A percentile compares a stretch with the other conserved stretches of the same genome.
These are phyloP conservation scores for Taphrina flavorubra DNA, from an alignment of 1,139 yeast genomes.

Conservation along the genomic window DNA sequence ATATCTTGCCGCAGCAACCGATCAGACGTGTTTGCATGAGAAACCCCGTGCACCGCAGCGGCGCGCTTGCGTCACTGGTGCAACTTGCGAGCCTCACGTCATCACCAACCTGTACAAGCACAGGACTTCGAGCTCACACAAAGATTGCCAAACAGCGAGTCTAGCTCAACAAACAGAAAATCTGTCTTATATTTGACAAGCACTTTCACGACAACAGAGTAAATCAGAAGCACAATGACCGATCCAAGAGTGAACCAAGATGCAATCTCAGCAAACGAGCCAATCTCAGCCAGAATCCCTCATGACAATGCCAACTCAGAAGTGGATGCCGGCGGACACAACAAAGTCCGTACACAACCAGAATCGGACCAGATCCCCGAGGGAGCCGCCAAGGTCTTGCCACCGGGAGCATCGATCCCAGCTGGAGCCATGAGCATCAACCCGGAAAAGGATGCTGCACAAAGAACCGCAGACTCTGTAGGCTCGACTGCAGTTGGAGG, in stretches of 20 bases:
- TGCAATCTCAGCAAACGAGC: conserved; percentile 10
- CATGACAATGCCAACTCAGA: conserved; percentile 18
- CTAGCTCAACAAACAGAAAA: neutral
- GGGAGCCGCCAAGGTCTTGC: conserved; percentile 13
- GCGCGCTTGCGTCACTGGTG: conserved; percentile 1
- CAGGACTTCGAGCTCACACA: too few species aligned
- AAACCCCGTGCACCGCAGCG: too few species aligned
- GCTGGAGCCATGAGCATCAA: conserved; percentile 13
- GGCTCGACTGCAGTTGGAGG: conserved; percentile 21
- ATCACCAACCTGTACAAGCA: neutral
- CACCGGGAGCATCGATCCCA: conserved; percentile 15
- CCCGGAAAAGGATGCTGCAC: conserved; percentile 22
- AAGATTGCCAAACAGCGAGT: neutral
- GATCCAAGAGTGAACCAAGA: conserved; percentile 18
- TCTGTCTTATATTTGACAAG: neutral
- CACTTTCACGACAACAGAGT: neutral
- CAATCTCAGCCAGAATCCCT: conserved; percentile 22
- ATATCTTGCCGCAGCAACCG: too few species aligned
- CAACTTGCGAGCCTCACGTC: neutral
- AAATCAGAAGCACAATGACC: neutral
- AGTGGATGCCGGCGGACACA: conserved; percentile 17
- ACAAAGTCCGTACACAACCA: conserved; percentile 29
- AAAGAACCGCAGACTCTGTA: conserved; percentile 17
- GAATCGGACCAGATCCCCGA: conserved; percentile 17
- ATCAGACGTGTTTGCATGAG: too few species aligned